Conservation (phyloP, 345 rosid genomes). For the Leavenworthia alabamica region DNA sequence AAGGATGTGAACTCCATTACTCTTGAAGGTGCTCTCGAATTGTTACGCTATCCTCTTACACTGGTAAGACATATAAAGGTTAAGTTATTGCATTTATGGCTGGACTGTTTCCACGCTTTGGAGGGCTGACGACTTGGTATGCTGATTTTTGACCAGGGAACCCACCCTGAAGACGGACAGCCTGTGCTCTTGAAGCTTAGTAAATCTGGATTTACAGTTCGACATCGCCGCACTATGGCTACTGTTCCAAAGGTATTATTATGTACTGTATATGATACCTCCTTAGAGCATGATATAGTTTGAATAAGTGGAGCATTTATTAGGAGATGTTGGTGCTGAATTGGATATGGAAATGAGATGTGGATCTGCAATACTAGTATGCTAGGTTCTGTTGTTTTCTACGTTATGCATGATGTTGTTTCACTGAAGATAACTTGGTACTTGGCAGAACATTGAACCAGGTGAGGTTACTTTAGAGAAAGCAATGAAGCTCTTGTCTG, state of each 20-base stretch:
- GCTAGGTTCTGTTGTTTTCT: slow-evolving; percentile 3
- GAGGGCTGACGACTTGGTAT: slow-evolving; percentile 5
- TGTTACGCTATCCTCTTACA: slow-evolving; percentile 69
- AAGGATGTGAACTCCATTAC: slow-evolving; percentile 60
- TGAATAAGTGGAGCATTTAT: slow-evolving; percentile 4
- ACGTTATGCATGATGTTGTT: slow-evolving; percentile 2
- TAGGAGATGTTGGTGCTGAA: not conserved
- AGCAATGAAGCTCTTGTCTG: slow-evolving; percentile 61
- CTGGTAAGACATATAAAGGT: slow-evolving; percentile 46
- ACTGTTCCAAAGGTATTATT: slow-evolving; percentile 76
- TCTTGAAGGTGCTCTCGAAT: slow-evolving; percentile 66
- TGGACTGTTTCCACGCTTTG: slow-evolving; percentile 10
- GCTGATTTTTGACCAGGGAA: slow-evolving; percentile 49
- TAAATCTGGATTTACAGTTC: slow-evolving; percentile 57
- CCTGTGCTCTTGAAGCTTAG: slow-evolving; percentile 64
- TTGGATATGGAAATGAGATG: not conserved
- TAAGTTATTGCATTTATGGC: slow-evolving; percentile 6
- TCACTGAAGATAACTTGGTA: slow-evolving; percentile 6
- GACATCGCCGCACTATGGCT: slow-evolving; percentile 69
- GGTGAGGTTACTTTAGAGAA: slow-evolving; percentile 58
- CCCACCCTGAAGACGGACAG: slow-evolving; percentile 76
- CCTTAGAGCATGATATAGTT: slow-evolving; percentile 3
- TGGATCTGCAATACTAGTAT: slow-evolving; percentile 4
- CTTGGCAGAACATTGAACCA: slow-evolving; percentile 59
- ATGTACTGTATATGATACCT: not conserved